A percentile compares a stretch with the other conserved stretches of the same genome.
phyloP scores from a whole-genome alignment of 1,284 basidiomycete species.

The Ceratobasidium sp. region DNA sequence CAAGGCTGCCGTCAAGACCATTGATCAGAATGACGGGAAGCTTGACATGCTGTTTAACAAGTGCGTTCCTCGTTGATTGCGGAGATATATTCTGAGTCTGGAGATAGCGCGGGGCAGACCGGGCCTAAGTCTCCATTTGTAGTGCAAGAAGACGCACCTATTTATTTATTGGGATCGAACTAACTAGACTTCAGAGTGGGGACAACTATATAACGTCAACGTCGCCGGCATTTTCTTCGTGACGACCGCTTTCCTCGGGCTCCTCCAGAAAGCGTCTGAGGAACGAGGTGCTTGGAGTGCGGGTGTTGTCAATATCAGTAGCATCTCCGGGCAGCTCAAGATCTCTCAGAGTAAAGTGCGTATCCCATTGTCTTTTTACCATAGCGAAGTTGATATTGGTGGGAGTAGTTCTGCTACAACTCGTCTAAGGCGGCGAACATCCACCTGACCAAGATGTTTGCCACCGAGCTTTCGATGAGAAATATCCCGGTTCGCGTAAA shows the following conservation, averaged over 20 bases:
- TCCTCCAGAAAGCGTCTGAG: slow-evolving; percentile 66
- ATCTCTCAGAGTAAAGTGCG: slow-evolving; percentile 79
- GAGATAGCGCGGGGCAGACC: slow-evolving; percentile 74
- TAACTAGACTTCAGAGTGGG: slow-evolving; percentile 17
- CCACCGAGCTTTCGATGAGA: slow-evolving; percentile 79
- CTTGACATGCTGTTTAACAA: slow-evolving; percentile 86
- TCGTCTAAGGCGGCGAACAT: slow-evolving; percentile 80
- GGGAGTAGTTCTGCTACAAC: slow-evolving; percentile 78
- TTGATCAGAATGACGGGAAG: slow-evolving; percentile 72
- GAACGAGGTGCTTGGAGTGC: slow-evolving; percentile 63
- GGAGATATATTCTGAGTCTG: neutral
- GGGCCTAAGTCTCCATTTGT: slow-evolving; percentile 76
- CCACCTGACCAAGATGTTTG: slow-evolving; percentile 78
- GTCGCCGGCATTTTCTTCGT: slow-evolving; percentile 79
- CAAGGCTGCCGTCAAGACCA: slow-evolving; percentile 64
- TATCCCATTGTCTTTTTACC: slow-evolving; percentile 32
- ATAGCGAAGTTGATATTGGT: neutral
- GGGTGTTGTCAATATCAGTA: slow-evolving; percentile 80
- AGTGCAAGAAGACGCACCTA: slow-evolving; percentile 65
- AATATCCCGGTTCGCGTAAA: slow-evolving; percentile 66
- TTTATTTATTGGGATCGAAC: neutral
- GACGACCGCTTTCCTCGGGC: slow-evolving; percentile 78
- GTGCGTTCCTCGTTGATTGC: slow-evolving; percentile 59
- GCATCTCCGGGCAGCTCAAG: slow-evolving; percentile 77
- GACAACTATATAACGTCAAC: slow-evolving; percentile 62